Evolutionary conservation across 495 filamentous ascomycete genomes (phyloP), one percentile per base, ranked within the genome.

Genomic region (Aspergillus funiculosus): DNA sequence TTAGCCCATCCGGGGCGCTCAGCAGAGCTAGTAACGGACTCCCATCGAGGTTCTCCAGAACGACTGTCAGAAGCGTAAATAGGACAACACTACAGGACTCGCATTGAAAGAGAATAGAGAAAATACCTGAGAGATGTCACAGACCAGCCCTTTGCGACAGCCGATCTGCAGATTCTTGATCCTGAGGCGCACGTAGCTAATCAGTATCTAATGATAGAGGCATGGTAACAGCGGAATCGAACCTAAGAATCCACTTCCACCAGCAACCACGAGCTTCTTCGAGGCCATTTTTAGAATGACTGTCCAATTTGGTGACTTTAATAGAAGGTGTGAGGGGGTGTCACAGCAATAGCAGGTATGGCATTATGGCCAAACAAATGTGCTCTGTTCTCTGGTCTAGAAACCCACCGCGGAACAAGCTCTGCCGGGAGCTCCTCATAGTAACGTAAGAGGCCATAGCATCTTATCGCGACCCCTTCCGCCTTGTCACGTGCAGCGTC

Each of bases 241-340:
- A 41, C 83, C 83, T 30, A 98, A 66, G 61, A 98, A 98, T n/a
- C 92, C 92, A 58, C 82, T 95, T 41, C 92, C 92, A 41, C 92
- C 92, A 38, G 85, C 91, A 37, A 98, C 89, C 28, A 97, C 80
- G 10, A 98, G 66, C 57, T 76, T 78, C 68, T 85, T 92, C 37
- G 76, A 53, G 11, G 74, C 60, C 67, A 75, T 75, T 1, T 57
- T 10, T 8, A 27, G 2, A 45, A 6, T 9, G 21, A 26, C 7
- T 32, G 1, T 18, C 9, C 20, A 20, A 17, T 22, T 21, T 0
- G 43, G 24, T 32, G 17, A 21, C 22, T 10, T 19, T 18, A 18
- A 11, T 18, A 20, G 18, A 15, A 27, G 9, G 9, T 15, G 24
- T 14, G 18, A 17, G 18, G 2, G 9, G 4, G 15, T 34, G 30